Evolutionary conservation across 1,139 yeast genomes (phyloP), one percentile per base, ranked within the genome.

Genomic region (Diutina siamensis): DNA sequence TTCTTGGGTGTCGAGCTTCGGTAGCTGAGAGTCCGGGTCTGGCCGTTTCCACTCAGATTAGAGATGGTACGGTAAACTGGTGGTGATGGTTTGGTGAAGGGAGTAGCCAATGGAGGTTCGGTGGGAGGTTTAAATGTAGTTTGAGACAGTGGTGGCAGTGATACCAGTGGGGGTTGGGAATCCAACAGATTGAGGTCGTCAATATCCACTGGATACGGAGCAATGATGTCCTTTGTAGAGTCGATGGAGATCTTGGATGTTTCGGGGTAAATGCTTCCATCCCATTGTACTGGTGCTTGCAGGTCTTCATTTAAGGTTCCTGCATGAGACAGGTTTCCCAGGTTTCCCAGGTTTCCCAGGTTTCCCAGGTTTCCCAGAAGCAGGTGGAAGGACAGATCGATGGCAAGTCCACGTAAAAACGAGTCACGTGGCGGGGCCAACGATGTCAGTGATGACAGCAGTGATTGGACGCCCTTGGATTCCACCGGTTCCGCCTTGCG

Each of bases 1-100:
- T 38, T 38, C 22, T 38, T 38, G 20, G 42, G 42, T 3, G 42
- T 38, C 3, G 42, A 25, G 15, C 42, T 38, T n/a, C 42, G 42
- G 32, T 38, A 38, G 3, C 32, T 25, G 20, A 38, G 42, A 15
- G 42, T 38, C 4, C 42, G 31, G 3, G 31, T 9, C 17, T 38
- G 42, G 3, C 19, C 31, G 2, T 18, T n/a, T 3, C 42, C 28
- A 9, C 27, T 13, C 40, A 38, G 32, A n/a, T 10, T 31, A 13
- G 15, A 12, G 5, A 13, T 13, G 13, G 34, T 8, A 7, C 20
- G 31, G 17, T 25, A 13, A 7, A 20, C 40, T 21, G 15, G 27
- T 8, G 27, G 40, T 2, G 40, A 9, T 7, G 42, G 32, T 8
- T 38, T 38, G 33, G 32, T 21, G 12, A 38, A 25, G 5, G 42